Percentiles rank a stretch among this genome's conserved stretches.
These are phyloP conservation scores for Bacidia rubella DNA, from an alignment of 495 filamentous ascomycete species.

Conservation along the genomic window DNA sequence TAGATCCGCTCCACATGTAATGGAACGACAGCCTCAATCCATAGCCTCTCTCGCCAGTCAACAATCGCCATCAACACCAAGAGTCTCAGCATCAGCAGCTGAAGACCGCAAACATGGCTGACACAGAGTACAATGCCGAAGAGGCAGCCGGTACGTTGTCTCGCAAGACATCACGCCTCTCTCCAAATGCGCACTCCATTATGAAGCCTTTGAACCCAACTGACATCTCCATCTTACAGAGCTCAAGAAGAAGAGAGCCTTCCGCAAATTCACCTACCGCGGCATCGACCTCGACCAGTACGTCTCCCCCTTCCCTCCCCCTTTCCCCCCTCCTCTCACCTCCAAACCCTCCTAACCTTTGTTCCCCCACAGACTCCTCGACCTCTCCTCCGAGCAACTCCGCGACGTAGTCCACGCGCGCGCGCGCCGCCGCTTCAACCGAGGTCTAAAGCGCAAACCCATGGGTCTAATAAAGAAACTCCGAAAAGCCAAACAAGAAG, in stretches of 20 bases:
- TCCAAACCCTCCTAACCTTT: constrained; percentile 29
- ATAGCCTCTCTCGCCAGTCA: no score
- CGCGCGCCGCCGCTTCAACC: constrained; percentile 97
- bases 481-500: constrained; percentile 98
- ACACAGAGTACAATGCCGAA: constrained; percentile 85
- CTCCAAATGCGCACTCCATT: not conserved
- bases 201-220: not conserved
- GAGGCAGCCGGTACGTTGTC: constrained; percentile 70
- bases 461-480: constrained; percentile 99
- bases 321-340: constrained; percentile 30
- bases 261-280: constrained; percentile 99
- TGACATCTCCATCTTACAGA: constrained; percentile 32
- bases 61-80: not conserved
- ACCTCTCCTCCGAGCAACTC: constrained; percentile 96
- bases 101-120: constrained; percentile 68
- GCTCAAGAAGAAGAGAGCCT: constrained; percentile 98
- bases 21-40: constrained; percentile 6
- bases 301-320: constrained; percentile 25
- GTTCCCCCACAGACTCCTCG: constrained; percentile 69
- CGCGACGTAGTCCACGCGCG: constrained; percentile 98
- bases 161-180: not conserved
- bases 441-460: constrained; percentile 97
- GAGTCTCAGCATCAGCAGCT: constrained; percentile 7
- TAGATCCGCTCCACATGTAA: constrained; percentile 2
- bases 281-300: constrained; percentile 99